Conservation (phyloP, 257 asterid genomes). For the Primulina huaijiensis region DNA sequence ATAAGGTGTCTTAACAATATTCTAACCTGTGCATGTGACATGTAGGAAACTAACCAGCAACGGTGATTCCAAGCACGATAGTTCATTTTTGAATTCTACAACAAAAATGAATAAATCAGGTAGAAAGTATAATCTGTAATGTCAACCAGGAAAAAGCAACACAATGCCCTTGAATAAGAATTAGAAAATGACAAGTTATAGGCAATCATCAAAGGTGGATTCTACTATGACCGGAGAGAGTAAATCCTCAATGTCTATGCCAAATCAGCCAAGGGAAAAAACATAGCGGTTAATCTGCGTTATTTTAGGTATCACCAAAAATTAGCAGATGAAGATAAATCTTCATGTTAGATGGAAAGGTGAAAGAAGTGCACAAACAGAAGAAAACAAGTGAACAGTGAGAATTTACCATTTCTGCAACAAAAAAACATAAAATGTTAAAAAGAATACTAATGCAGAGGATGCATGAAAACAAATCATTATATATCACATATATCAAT, state of each 20-base stretch:
- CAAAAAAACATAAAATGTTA: not conserved
- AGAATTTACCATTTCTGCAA: not conserved
- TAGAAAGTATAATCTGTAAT: not conserved
- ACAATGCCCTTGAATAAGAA: not conserved
- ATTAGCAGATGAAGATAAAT: not conserved
- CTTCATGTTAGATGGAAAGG: not conserved
- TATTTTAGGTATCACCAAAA: not conserved
- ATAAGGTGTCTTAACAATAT: constrained; percentile 1
- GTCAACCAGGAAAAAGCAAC: constrained; percentile 17
- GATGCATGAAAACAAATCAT: constrained; percentile 17
- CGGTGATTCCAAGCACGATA: constrained; percentile 98
- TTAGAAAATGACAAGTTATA: constrained; percentile 5
- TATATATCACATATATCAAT: constrained; percentile 15
- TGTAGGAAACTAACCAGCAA: constrained; percentile 90
- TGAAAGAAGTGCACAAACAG: not conserved
- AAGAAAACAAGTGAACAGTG: not conserved
- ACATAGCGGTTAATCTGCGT: not conserved
- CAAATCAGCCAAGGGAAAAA: not conserved
- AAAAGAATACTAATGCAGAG: not conserved
- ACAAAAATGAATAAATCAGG: constrained; percentile 25
- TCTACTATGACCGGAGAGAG: constrained; percentile 10
- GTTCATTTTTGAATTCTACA: constrained; percentile 88
- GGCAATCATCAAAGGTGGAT: not conserved
- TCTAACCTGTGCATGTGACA: constrained; percentile 71
- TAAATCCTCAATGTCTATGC: not conserved